These are phyloP conservation scores for Zygosaccharomyces bisporus DNA, from an alignment of 805 yeast genomes.

Conservation along the genomic window DNA sequence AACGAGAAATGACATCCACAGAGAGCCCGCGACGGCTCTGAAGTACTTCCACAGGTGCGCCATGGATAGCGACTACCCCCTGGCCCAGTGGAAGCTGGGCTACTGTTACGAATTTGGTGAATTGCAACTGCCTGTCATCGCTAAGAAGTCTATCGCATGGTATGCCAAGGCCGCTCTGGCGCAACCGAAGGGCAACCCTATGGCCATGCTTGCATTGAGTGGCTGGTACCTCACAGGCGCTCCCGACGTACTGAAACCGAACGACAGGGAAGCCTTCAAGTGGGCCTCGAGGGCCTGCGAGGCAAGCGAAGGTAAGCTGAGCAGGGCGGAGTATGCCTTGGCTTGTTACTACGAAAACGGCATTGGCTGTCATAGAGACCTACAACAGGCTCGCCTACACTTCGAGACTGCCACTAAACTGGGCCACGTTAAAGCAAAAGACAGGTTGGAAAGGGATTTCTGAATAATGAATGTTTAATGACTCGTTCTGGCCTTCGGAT, in stretches of 20 bases:
- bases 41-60: slow-evolving; percentile 58
- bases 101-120: slow-evolving; percentile 70
- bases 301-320: slow-evolving; percentile 50
- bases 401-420: slow-evolving; percentile 58
- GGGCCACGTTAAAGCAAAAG: slow-evolving; percentile 55
- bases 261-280: slow-evolving; percentile 60
- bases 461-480: neutral
- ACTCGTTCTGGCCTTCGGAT: neutral
- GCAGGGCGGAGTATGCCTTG: slow-evolving; percentile 64
- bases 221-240: slow-evolving; percentile 80
- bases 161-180: slow-evolving; percentile 57
- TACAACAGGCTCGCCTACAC: slow-evolving; percentile 45
- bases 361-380: slow-evolving; percentile 47
- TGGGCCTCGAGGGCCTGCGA: slow-evolving; percentile 59
- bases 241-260: slow-evolving; percentile 46
- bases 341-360: slow-evolving; percentile 69
- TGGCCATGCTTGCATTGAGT: slow-evolving; percentile 66
- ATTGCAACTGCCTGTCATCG: slow-evolving; percentile 47
- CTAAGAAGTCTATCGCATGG: slow-evolving; percentile 66
- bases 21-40: slow-evolving; percentile 44
- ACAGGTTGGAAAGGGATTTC: slow-evolving; percentile 11
- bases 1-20: slow-evolving; percentile 13
- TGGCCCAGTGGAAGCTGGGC: slow-evolving; percentile 69
- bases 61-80: slow-evolving; percentile 50
- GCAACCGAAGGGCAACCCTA: slow-evolving; percentile 51